Conservation (phyloP, 176 grass and related monocot genomes). For the Metroxylon sagu region DNA sequence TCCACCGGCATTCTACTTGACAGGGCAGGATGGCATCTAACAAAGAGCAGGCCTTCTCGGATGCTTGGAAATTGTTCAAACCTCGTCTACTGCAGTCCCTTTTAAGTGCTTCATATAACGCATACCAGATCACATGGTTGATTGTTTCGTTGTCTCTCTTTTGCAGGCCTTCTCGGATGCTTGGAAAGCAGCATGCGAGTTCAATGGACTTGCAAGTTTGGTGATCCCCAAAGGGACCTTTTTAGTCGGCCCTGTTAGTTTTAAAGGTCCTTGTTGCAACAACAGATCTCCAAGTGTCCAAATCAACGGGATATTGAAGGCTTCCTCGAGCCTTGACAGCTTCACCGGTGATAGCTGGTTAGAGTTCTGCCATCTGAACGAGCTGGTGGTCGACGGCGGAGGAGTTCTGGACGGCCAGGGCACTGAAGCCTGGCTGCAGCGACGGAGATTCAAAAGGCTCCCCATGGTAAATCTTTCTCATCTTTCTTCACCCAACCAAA, state of each 20-base stretch:
- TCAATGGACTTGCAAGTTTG: not conserved
- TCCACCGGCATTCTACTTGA: too few relatives aligned
- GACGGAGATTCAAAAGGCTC: not conserved
- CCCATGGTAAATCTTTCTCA: conserved; percentile 13
- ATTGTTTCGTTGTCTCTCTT: not conserved
- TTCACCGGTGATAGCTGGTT: conserved; percentile 22
- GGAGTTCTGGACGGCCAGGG: conserved; percentile 33
- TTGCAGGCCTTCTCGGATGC: conserved; percentile 10
- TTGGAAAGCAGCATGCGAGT: conserved; percentile 13
- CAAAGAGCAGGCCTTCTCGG: conserved; percentile 22
- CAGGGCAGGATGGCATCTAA: too few relatives aligned
- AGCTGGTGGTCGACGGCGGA: conserved; percentile 19
- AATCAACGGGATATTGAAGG: conserved; percentile 26
- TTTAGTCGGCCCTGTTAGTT: conserved; percentile 9
- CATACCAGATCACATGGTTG: too few relatives aligned
- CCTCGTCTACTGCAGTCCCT: too few relatives aligned
- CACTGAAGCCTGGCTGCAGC: not conserved
- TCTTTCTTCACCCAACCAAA: too few relatives aligned
- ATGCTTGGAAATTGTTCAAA: conserved; percentile 11
- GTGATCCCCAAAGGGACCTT: conserved; percentile 15
- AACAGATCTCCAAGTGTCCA: conserved; percentile 11
- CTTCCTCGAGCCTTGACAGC: conserved; percentile 2
- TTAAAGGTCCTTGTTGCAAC: conserved; percentile 28
- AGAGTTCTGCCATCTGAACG: conserved; percentile 26
- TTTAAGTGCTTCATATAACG: too few relatives aligned